A percentile compares a stretch with the other conserved stretches of the same genome.
Conservation (phyloP, 2,329 filamentous ascomycete genomes). For the Ascochyta lentis region DNA sequence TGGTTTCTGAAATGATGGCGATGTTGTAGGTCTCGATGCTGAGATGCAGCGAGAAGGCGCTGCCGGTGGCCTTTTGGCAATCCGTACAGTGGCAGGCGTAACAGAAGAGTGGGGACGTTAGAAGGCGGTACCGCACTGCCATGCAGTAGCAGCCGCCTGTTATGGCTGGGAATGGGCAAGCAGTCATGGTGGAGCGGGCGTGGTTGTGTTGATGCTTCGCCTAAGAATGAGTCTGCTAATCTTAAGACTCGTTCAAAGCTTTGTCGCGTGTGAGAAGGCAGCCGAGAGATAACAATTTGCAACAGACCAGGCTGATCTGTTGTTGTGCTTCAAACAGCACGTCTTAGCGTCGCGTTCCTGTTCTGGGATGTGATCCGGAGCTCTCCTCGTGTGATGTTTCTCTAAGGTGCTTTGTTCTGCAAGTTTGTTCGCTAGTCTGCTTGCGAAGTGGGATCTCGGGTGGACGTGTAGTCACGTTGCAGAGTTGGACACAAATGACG, state of each 20-base stretch:
- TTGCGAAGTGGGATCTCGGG: neutral
- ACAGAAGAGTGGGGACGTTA: conserved; percentile 38
- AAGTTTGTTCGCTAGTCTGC: neutral
- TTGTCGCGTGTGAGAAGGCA: neutral
- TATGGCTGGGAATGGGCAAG: conserved; percentile 37
- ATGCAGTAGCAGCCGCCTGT: conserved; percentile 38
- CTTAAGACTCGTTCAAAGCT: neutral
- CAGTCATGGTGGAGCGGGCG: conserved; percentile 11
- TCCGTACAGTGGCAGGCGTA: conserved; percentile 42
- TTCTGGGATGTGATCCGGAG: neutral
- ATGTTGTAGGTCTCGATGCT: conserved; percentile 37
- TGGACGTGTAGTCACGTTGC: conserved; percentile 4
- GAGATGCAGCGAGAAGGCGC: conserved; percentile 30
- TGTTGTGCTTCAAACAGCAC: neutral
- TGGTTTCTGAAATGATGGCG: conserved; percentile 20
- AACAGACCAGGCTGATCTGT: neutral
- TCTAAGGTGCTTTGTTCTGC: neutral
- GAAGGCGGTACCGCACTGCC: conserved; percentile 33
- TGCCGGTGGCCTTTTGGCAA: conserved; percentile 37
- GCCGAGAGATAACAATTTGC: neutral
- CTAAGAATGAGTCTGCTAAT: too few relatives aligned
- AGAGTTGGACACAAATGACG: neutral
- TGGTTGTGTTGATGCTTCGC: too few relatives aligned
- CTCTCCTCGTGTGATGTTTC: neutral
- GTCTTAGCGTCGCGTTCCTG: neutral